Evolutionary conservation across 2,329 filamentous ascomycete species (phyloP).

Genomic region (Alternaria rosae): DNA sequence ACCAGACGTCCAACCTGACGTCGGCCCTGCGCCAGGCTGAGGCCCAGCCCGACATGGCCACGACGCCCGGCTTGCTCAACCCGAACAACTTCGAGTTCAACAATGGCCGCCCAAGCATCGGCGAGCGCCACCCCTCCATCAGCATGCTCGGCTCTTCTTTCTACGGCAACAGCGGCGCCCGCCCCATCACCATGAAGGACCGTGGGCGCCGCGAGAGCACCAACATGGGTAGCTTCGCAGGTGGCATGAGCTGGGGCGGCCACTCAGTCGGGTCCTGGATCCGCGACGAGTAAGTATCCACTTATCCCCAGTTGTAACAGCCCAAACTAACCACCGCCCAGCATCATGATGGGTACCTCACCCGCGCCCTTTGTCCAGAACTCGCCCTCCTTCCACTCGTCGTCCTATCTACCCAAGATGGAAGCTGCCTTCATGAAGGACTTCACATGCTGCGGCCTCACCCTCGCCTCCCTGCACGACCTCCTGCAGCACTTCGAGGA

Average conservation of each 20-base stretch:
- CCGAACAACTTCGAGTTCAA: constrained; percentile 41
- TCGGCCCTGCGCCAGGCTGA: constrained; percentile 64
- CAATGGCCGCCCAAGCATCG: constrained; percentile 41
- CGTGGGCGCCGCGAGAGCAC: constrained; percentile 65
- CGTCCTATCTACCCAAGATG: constrained; percentile 93
- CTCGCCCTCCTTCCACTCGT: constrained; percentile 96
- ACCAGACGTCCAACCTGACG: constrained; percentile 69
- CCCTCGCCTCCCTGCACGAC: constrained; percentile 89
- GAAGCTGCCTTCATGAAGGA: constrained; percentile 98
- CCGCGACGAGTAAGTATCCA: constrained; percentile 86
- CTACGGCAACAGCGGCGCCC: constrained; percentile 62
- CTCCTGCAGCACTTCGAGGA: constrained; percentile 97
- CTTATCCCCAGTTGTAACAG: constrained; percentile 4
- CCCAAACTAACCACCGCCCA: constrained; percentile 53
- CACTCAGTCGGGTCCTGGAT: constrained; percentile 97
- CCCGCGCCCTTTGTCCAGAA: constrained; percentile 78
- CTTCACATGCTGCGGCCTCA: constrained; percentile 92
- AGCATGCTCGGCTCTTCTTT: constrained; percentile 57
- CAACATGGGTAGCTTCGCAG: constrained; percentile 68
- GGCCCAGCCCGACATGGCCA: constrained; percentile 39
- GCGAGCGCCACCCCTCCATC: constrained; percentile 63
- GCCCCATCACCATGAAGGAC: constrained; percentile 68
- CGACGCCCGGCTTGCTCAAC: constrained; percentile 54
- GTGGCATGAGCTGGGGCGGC: constrained; percentile 96
- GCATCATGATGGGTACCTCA: constrained; percentile 97